Base-by-base conservation (phyloP, 495 filamentous ascomycete species). In the Wilcoxina mikolae region DNA sequence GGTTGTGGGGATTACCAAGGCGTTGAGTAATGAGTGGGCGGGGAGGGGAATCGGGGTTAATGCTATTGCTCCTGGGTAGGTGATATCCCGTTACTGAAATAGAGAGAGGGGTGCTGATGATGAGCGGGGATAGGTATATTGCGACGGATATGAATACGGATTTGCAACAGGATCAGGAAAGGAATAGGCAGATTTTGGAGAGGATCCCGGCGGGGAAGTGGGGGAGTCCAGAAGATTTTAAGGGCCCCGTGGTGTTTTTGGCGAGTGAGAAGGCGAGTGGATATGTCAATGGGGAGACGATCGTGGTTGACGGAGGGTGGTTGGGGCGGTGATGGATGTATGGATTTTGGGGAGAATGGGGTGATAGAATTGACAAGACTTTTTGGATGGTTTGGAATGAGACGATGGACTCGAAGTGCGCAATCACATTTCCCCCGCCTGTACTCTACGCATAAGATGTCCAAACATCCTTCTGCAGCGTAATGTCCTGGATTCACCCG, bases 111-210 rank as follows among this genome's bases (percentile, higher is more conserved):
- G 7, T 15, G 15, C 31, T 35, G 5, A 7, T 35, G 5, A 35
- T 5, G 7, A 7, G 15, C 5, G 5, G 31, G 31, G 7, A 35
- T 15, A 50, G 79, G 0, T 94, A 94, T 62, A 83, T 95, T 51
- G 85, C 76, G 39, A 95, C 89, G 5, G 87, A 94, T 48, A 95
- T 95, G 89, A 95, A 94, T 65, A 75, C 71, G 42, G 89, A 86
- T 4, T 66, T 95, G 65, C 77, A 94, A 41, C 76, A 81, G 17
- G 82, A 95, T 62, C 59, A 74, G 54, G 74, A 73, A 53, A 69
- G 90, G 49, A 75, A 82, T 56, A 74, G 71, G 51, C 81, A 81
- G 53, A 94, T 95, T 53, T 74, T 82, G 68, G 84, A 77, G 15
- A 71, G 89, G 55, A 95, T 95, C 47, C 89, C 90, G 4, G 84